Evolutionary conservation across 805 yeast species (phyloP).

Genomic region (Nematodospora valgi): DNA sequence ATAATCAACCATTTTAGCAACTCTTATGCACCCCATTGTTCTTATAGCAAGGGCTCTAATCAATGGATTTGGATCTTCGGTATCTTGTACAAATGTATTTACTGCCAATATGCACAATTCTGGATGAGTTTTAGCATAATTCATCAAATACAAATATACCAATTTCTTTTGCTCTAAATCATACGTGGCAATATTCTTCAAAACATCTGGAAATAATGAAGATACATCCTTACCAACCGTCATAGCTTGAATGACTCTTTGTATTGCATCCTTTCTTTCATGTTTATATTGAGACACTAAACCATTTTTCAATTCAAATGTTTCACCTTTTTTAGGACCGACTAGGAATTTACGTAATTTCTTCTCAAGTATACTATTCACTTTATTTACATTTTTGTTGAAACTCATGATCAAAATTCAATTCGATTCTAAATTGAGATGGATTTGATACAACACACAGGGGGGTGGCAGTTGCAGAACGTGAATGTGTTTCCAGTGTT

Average conservation of each 20-base stretch:
- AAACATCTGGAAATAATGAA: conserved; percentile 88
- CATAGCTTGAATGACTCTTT: conserved; percentile 96
- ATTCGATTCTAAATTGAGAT: too few relatives aligned
- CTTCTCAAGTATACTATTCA: conserved; percentile 33
- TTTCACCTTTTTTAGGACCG: conserved; percentile 61
- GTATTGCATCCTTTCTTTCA: conserved; percentile 95
- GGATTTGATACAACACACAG: too few relatives aligned
- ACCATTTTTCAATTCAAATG: conserved; percentile 87
- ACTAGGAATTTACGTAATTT: conserved; percentile 40
- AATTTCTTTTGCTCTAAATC: conserved; percentile 95
- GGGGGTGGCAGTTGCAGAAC: too few relatives aligned
- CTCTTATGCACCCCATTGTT: conserved; percentile 98
- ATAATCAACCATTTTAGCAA: conserved; percentile 92
- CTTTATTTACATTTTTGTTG: conserved; percentile 17
- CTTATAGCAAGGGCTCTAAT: conserved; percentile 94
- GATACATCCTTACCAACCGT: conserved; percentile 96
- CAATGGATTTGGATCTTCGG: conserved; percentile 95
- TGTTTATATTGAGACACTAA: conserved; percentile 91
- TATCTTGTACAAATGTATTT: conserved; percentile 91
- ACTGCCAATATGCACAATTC: conserved; percentile 95
- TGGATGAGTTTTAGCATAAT: conserved; percentile 95
- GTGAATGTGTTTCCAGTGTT: too few relatives aligned
- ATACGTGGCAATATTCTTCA: conserved; percentile 94
- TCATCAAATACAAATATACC: conserved; percentile 92
- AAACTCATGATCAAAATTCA: too few relatives aligned